Evolutionary conservation across 352 stramenopile genomes (phyloP), one percentile per base, ranked within the genome.

Genomic region (Blastocystis sp.): DNA sequence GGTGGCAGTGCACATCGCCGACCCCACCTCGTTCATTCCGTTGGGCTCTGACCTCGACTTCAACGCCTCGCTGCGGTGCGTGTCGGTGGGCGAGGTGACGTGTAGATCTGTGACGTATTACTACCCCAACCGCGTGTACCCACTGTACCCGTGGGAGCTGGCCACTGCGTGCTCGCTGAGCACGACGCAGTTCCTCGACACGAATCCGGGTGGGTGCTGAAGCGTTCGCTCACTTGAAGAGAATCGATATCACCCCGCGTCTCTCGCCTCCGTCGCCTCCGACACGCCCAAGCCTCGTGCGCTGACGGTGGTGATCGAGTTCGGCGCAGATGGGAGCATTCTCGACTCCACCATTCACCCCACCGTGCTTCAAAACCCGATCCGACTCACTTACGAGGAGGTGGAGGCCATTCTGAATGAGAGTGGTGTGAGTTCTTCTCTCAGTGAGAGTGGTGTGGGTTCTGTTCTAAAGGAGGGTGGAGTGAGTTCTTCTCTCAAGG

Each of bases 81-180:
- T 0, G 16, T 55, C 45, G 45, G 6, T 0, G 45, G 9, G 6
- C 16, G 6, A 6, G 9, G 6, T 55, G 6, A 55, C 45, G 45
- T 6, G 45, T 16, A 55, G 45, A 16, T 85, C 74, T n/a, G 74
- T 85, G 24, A 85, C 74, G 12, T 85, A 85, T 55, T 85, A 85
- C n/a, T 85, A 85, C 66, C 74, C 74, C 21, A 69, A 85, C 41
- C 29, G 31, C 65, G 74, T 85, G 21, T 85, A 85, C 66, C 74
- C 74, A n/a, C 51, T 85, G 29, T 85, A 69, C 45, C 74, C 74
- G 24, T 85, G 74, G 74, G 50, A 67, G 16, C 39, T 85, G 19
- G 74, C 74, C 16, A 85, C 74, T 67, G 74, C 74, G 26, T 85
- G 74, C 41, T 85, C 74, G 59, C 74, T 85, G 1, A 85, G 74